Base-by-base conservation (phyloP, 2,329 filamentous ascomycete genomes). In the Myotisia sp. region DNA sequence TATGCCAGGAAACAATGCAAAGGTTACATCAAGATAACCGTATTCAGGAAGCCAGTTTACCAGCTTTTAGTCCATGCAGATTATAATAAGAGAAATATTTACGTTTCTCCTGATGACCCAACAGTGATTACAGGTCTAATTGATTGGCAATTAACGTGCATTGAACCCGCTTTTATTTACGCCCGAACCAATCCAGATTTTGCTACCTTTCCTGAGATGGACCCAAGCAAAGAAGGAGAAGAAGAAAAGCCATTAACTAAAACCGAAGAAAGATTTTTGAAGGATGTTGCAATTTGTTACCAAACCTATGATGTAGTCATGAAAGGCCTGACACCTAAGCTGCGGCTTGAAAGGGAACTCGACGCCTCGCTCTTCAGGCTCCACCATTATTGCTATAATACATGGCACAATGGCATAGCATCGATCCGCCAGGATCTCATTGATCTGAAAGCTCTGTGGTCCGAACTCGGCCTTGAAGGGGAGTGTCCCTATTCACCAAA, bases 71-170 rank as follows among this genome's bases (percentile, higher is more conserved):
- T 51, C 17, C 51, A 56, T 33, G 34, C 50, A 3, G 53, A 56
- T 31, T 46, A 53, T 7, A 39, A 57, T 34, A 52, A 45, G 32
- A 36, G 53, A 18, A 57, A 57, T 28, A 53, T 57, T 3, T 54
- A 44, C 23, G 46, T 58, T 17, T 53, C 51, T 2, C 27, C 40
- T 4, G 39, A 49, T 6, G 51, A 55, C 6, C 49, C 46, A 26
- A 50, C 49, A 1, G 5, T 41, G 3, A 44, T 56, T 14, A 53
- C 52, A 3, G 43, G 45, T 7, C 19, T 58, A 0, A 51, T 57
- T 31, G 53, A 57, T 30, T 57, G 49, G 54, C 50, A 57, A 36
- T 44, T 45, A 29, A 36, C 53, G 14, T 47, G 44, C 22, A 9
- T 61, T 52, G 44, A 45, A 44, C 12, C 49, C 22, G 2, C 50